These are phyloP conservation scores for Amaranthus tricolor DNA, from an alignment of 179 eudicot genomes.

Conservation along the genomic window DNA sequence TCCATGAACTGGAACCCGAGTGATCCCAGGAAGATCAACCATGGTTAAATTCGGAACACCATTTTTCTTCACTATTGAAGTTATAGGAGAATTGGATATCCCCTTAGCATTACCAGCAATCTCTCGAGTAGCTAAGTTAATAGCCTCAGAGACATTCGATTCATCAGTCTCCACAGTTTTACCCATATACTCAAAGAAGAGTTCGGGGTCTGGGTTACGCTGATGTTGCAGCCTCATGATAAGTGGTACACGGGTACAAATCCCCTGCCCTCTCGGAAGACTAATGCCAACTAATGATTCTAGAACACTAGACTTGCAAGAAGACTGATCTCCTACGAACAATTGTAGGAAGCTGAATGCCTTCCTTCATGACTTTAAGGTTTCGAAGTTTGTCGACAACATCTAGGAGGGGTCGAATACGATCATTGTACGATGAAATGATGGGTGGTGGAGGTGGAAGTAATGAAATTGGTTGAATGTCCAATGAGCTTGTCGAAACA, in stretches of 20 bases:
- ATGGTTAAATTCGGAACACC: constrained; percentile 54
- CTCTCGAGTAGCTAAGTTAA: constrained; percentile 29
- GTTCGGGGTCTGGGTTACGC: constrained; percentile 21
- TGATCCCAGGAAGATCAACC: constrained; percentile 55
- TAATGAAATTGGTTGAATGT: too few relatives aligned
- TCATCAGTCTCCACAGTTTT: constrained; percentile 31
- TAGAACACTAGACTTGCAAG: constrained; percentile 54
- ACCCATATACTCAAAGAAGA: constrained; percentile 30
- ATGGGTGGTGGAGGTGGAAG: constrained; percentile 31
- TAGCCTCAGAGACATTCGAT: constrained; percentile 31
- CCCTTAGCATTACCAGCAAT: constrained; percentile 44
- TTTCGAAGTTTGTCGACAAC: constrained; percentile 46
- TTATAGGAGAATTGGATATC: constrained; percentile 36
- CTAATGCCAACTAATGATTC: constrained; percentile 59
- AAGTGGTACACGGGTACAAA: constrained; percentile 59
- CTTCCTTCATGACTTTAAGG: constrained; percentile 52
- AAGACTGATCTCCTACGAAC: constrained; percentile 65
- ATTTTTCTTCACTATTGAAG: constrained; percentile 34
- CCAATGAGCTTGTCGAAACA: too few relatives aligned
- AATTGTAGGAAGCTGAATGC: constrained; percentile 56
- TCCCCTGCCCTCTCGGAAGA: constrained; percentile 61
- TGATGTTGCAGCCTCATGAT: constrained; percentile 54
- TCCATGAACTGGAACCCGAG: constrained; percentile 47
- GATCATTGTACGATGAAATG: constrained; percentile 40
- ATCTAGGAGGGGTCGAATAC: constrained; percentile 48